These are phyloP conservation scores for Escovopsis sp. DNA, from an alignment of 2,329 filamentous ascomycete genomes.

Conservation along the genomic window DNA sequence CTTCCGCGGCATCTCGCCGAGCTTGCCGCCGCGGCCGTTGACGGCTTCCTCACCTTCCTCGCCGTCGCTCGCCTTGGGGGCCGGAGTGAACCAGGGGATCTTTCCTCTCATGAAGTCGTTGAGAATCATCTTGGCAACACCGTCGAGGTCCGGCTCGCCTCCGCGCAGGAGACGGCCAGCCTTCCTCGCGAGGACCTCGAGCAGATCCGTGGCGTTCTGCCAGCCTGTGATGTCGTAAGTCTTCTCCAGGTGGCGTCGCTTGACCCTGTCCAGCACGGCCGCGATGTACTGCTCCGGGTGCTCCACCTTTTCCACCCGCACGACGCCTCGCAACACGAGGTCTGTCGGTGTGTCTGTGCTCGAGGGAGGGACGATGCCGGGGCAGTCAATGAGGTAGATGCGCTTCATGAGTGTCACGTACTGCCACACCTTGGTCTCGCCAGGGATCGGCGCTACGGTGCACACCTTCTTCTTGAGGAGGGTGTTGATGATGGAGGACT, in stretches of 20 bases:
- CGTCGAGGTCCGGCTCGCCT: conserved; percentile 89
- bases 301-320: conserved; percentile 89
- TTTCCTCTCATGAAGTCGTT: conserved; percentile 94
- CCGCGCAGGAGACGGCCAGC: conserved; percentile 74
- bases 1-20: conserved; percentile 80
- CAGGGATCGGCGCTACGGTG: conserved; percentile 84
- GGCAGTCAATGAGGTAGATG: conserved; percentile 85
- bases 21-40: conserved; percentile 59
- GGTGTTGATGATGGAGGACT: conserved; percentile 95
- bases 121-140: conserved; percentile 90
- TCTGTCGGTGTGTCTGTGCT: conserved; percentile 72
- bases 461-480: conserved; percentile 88
- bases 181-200: conserved; percentile 78
- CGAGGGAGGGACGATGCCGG: conserved; percentile 87
- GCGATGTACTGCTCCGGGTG: conserved; percentile 93
- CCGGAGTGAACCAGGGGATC: conserved; percentile 88
- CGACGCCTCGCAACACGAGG: conserved; percentile 78
- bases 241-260: conserved; percentile 75
- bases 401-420: conserved; percentile 92
- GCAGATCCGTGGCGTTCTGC: conserved; percentile 62
- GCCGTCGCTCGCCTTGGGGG: conserved; percentile 37
- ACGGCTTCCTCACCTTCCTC: conserved; percentile 35
- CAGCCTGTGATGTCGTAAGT: conserved; percentile 83
- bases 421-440: conserved; percentile 96
- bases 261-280: conserved; percentile 65